Percentiles rank a stretch among this genome's conserved stretches.
These are phyloP conservation scores for Fagus sylvatica DNA, from an alignment of 306 rosid species.

Conservation along the genomic window DNA sequence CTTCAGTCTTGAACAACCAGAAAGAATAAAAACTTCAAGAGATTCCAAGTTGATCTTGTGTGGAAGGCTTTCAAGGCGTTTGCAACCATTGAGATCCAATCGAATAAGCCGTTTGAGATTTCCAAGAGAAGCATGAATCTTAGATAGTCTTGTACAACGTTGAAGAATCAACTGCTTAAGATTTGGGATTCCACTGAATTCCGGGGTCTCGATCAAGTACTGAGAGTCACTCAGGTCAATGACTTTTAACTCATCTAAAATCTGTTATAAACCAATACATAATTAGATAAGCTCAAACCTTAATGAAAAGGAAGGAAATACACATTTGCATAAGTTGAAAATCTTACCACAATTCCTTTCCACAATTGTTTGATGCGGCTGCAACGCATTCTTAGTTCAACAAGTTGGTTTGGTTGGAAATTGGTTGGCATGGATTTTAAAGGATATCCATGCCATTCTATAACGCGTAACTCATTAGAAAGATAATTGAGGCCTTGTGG, in stretches of 20 bases:
- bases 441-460: conserved; percentile 35
- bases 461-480: conserved; percentile 24
- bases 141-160: too few relatives aligned
- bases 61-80: too few relatives aligned
- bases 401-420: conserved; percentile 23
- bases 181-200: conserved; percentile 28
- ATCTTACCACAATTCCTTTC: conserved; percentile 17
- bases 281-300: too few relatives aligned
- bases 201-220: conserved; percentile 15
- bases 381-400: conserved; percentile 29
- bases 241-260: conserved; percentile 20
- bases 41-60: too few relatives aligned
- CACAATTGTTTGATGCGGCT: conserved; percentile 35
- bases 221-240: conserved; percentile 29
- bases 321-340: conserved; percentile 18
- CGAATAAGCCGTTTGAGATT: too few relatives aligned
- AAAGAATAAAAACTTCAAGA: too few relatives aligned
- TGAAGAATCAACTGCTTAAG: conserved; percentile 35
- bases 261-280: conserved; percentile 6
- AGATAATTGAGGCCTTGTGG: conserved; percentile 23
- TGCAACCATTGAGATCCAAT: too few relatives aligned
- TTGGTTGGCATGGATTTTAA: conserved; percentile 27
- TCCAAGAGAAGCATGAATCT: too few relatives aligned
- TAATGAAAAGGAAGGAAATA: too few relatives aligned
- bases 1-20: too few relatives aligned